phyloP scores from a whole-genome alignment of 371 early-diverging fungal genomes.

The Capniomyces stellatus region DNA sequence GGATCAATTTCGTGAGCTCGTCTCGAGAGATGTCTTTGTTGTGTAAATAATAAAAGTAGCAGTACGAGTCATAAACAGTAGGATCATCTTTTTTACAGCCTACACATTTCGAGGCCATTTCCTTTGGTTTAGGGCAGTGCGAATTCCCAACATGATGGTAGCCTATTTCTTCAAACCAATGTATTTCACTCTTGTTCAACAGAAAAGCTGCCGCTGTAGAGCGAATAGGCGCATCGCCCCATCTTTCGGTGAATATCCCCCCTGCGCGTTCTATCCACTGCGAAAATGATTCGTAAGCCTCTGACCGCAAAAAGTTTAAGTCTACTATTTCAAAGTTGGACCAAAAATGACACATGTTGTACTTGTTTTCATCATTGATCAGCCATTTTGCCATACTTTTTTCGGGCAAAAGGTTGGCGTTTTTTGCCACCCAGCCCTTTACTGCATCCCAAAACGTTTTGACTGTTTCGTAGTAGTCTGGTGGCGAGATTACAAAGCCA shows the following conservation, averaged over 20 bases:
- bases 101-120: constrained; percentile 12
- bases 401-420: constrained; percentile 28
- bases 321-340: constrained; percentile 86
- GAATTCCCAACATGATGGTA: constrained; percentile 43
- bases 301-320: constrained; percentile 26
- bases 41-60: too few relatives aligned
- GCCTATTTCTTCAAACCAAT: constrained; percentile 77
- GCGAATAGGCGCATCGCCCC: constrained; percentile 92
- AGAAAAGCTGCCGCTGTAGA: constrained; percentile 63
- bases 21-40: too few relatives aligned
- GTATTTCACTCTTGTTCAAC: constrained; percentile 48
- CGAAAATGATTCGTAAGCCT: constrained; percentile 47
- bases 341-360: constrained; percentile 86
- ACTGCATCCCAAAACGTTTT: constrained; percentile 50
- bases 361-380: constrained; percentile 33
- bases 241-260: constrained; percentile 87
- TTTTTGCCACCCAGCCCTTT: constrained; percentile 21
- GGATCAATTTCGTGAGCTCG: too few relatives aligned
- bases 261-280: constrained; percentile 54
- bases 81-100: background rate
- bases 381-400: constrained; percentile 28
- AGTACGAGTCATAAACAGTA: too few relatives aligned
- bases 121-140: constrained; percentile 36
- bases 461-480: constrained; percentile 53
- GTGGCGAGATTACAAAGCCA: constrained; percentile 54